Conservation (phyloP, 305 asterid species). For the Fraxinus sp. region DNA sequence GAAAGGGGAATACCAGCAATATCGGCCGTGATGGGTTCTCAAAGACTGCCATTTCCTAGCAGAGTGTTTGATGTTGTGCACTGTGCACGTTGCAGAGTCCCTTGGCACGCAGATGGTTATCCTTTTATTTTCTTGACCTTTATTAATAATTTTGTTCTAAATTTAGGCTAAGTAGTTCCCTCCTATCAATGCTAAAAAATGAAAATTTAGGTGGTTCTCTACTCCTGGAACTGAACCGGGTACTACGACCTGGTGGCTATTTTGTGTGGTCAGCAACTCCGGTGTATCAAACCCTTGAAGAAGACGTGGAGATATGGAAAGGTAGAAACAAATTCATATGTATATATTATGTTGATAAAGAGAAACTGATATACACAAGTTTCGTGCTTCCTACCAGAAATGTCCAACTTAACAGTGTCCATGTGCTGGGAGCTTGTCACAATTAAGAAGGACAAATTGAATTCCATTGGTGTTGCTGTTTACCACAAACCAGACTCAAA, state of each 20-base stretch:
- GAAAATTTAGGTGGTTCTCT: constrained; percentile 68
- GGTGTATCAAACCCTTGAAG: constrained; percentile 75
- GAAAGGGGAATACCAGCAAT: constrained; percentile 94
- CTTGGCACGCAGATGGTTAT: constrained; percentile 80
- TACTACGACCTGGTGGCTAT: constrained; percentile 86
- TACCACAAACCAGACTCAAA: constrained; percentile 76
- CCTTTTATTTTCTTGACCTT: not conserved
- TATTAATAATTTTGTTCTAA: not conserved
- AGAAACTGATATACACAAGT: not conserved
- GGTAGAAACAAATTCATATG: constrained; percentile 35
- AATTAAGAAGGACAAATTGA: constrained; percentile 61
- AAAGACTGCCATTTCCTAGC: constrained; percentile 81
- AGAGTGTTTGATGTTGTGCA: constrained; percentile 77
- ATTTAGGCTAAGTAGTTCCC: not conserved
- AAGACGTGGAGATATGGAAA: constrained; percentile 73
- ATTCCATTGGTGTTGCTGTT: constrained; percentile 68
- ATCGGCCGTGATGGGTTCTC: constrained; percentile 87
- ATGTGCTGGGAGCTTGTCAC: constrained; percentile 90
- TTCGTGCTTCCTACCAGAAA: constrained; percentile 40
- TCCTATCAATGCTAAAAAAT: constrained; percentile 7
- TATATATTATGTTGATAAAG: not conserved
- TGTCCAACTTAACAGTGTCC: constrained; percentile 67
- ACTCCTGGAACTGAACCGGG: constrained; percentile 76
- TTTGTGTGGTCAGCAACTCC: constrained; percentile 95
- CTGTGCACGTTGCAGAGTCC: constrained; percentile 93